A percentile compares a stretch with the other conserved stretches of the same genome.
Evolutionary conservation across 805 yeast genomes (phyloP).

Genomic region (Candida lessepsii): DNA sequence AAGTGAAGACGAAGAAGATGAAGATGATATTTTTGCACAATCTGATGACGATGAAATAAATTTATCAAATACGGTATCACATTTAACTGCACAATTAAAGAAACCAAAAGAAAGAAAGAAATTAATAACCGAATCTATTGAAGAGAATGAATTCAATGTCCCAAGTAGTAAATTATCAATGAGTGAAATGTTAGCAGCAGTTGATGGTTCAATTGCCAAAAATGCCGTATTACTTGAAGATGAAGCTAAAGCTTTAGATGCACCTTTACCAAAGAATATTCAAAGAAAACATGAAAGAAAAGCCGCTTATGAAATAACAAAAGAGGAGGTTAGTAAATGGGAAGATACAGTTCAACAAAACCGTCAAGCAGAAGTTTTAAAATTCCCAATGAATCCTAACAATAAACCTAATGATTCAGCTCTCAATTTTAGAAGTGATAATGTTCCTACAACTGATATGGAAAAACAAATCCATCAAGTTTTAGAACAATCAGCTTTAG

Average conservation of each 20-base stretch:
- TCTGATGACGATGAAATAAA: conserved; percentile 50
- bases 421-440: conserved; percentile 50
- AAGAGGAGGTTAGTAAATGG: conserved; percentile 87
- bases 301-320: conserved; percentile 89
- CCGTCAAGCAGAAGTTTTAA: conserved; percentile 79
- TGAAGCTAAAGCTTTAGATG: conserved; percentile 53
- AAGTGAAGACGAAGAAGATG: conserved; percentile 16
- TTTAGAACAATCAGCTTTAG: conserved; percentile 61
- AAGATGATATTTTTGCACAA: conserved; percentile 28
- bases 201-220: conserved; percentile 48
- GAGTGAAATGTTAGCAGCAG: conserved; percentile 72
- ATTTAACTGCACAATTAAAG: conserved; percentile 34
- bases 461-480: conserved; percentile 65
- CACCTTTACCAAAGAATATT: conserved; percentile 83
- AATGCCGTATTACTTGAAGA: conserved; percentile 51
- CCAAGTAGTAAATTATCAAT: conserved; percentile 65
- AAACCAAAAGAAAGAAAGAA: conserved; percentile 41
- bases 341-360: conserved; percentile 74
- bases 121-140: conserved; percentile 51
- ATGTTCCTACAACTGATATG: conserved; percentile 53
- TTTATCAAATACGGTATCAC: conserved; percentile 47
- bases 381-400: conserved; percentile 64
- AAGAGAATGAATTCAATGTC: conserved; percentile 68
- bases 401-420: conserved; percentile 45
- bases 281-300: conserved; percentile 81